Conservation (phyloP, 1,139 yeast genomes). For the Zygosaccharomyces sapae region DNA sequence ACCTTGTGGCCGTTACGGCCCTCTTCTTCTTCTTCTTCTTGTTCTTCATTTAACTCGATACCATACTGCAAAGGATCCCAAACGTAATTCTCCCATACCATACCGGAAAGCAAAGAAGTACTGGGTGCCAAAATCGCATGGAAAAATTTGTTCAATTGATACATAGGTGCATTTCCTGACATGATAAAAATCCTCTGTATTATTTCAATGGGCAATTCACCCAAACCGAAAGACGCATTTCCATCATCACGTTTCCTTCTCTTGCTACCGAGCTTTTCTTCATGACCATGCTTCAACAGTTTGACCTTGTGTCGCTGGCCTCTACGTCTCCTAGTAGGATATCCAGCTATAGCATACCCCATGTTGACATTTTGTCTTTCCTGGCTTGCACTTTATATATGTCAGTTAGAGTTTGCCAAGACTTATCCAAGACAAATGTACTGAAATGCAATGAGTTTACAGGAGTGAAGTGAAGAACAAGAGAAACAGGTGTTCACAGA, state of each 20-base stretch:
- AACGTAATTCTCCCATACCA: slow-evolving; percentile 10
- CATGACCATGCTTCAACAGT: neutral
- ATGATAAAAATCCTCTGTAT: slow-evolving; percentile 13
- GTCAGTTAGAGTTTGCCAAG: neutral
- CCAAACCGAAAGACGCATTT: neutral
- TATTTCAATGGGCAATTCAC: slow-evolving; percentile 14
- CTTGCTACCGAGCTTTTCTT: neutral
- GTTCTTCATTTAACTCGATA: neutral
- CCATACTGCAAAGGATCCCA: slow-evolving; percentile 3
- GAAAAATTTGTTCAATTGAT: slow-evolving; percentile 7
- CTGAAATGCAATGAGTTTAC: too few relatives aligned
- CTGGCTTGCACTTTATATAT: too few relatives aligned
- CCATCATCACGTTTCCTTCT: neutral
- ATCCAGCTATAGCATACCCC: slow-evolving; percentile 25
- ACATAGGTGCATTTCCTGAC: slow-evolving; percentile 10
- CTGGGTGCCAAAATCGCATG: slow-evolving; percentile 7
- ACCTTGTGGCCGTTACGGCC: too few relatives aligned
- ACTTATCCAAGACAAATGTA: neutral
- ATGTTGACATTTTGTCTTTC: slow-evolving; percentile 7
- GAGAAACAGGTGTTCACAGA: too few relatives aligned
- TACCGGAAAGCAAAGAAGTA: slow-evolving; percentile 6
- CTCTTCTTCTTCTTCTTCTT: neutral
- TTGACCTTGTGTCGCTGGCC: slow-evolving; percentile 5
- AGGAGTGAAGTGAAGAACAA: too few relatives aligned
- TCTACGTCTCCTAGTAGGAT: slow-evolving; percentile 16